Evolutionary conservation across 768 basidiomycete species (phyloP), one percentile per base, ranked within the genome.

Genomic region (Rhizopogon sp.): DNA sequence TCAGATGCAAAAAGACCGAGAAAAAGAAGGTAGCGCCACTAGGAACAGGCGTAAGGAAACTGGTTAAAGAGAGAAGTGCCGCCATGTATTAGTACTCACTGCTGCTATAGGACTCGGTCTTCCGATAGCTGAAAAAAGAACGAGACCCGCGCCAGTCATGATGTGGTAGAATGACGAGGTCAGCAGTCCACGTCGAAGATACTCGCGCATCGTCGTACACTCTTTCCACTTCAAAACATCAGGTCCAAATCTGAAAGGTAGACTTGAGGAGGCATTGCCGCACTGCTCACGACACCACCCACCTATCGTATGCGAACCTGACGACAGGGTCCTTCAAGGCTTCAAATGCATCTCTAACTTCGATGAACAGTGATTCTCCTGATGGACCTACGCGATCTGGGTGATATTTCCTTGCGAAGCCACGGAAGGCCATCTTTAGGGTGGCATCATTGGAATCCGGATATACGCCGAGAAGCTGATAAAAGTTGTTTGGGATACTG

Each of bases 291-390:
- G 17, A 25, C 25, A 46, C 0, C 17, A 66, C 80, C 51, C 60
- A 89, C 87, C 90, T 78, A 63, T 94, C 92, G 66, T 94, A 94
- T 0, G 90, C 92, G 73, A 92, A 93, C 47, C 91, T 71, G 43
- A 83, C 83, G 8, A 80, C 75, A 3, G 92, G 91, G 59, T 90
- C 78, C 66, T 85, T 90, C 28, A 94, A 68, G 1, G 87, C 84
- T 59, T 94, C 90, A 59, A 83, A 93, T 35, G 83, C 88, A 63
- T 85, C 81, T 56, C 89, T 73, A 5, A 88, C 83, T 44, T 73
- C 67, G 46, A 92, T 87, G 64, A 94, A 94, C 28, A 82, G 52
- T 11, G 75, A 76, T 59, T 84, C 85, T 7, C 85, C 85, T 17
- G 60, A 68, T 0, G 70, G 70, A 0, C 86, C 86, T 31, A 77